phyloP scores from a whole-genome alignment of 495 filamentous ascomycete species.

The Xylaria venustula region DNA sequence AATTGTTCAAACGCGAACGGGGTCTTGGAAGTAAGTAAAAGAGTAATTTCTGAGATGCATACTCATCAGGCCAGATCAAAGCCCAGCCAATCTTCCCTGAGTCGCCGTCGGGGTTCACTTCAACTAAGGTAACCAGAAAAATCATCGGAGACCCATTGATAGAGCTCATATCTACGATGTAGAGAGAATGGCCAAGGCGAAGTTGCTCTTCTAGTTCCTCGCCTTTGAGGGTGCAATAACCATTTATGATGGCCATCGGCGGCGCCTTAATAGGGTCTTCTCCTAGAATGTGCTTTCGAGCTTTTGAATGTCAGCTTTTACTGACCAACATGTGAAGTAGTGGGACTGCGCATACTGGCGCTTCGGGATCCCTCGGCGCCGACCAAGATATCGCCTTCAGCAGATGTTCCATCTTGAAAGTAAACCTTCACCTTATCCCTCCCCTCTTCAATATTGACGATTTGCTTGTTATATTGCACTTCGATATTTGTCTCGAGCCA shows the following conservation, averaged over 20 bases:
- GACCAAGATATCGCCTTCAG: conserved; percentile 45
- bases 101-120: conserved; percentile 20
- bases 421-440: conserved; percentile 21
- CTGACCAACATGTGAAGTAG: not conserved
- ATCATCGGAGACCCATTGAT: conserved; percentile 17
- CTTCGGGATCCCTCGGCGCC: conserved; percentile 51
- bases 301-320: conserved; percentile 6
- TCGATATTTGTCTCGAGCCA: conserved; percentile 28
- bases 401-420: conserved; percentile 37
- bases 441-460: conserved; percentile 22
- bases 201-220: conserved; percentile 28
- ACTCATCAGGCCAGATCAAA: conserved; percentile 23
- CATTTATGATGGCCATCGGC: conserved; percentile 25
- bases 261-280: conserved; percentile 19
- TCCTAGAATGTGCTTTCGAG: conserved; percentile 35
- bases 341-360: conserved; percentile 16
- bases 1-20: not conserved
- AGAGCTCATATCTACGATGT: conserved; percentile 17
- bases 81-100: conserved; percentile 26
- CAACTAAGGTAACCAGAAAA: conserved; percentile 23
- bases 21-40: not conserved
- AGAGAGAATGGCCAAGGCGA: conserved; percentile 22
- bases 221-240: conserved; percentile 19
- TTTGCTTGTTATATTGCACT: conserved; percentile 27
- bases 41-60: not conserved